phyloP scores from a whole-genome alignment of 2,329 filamentous ascomycete species.

The Colletotrichum liaoningense region DNA sequence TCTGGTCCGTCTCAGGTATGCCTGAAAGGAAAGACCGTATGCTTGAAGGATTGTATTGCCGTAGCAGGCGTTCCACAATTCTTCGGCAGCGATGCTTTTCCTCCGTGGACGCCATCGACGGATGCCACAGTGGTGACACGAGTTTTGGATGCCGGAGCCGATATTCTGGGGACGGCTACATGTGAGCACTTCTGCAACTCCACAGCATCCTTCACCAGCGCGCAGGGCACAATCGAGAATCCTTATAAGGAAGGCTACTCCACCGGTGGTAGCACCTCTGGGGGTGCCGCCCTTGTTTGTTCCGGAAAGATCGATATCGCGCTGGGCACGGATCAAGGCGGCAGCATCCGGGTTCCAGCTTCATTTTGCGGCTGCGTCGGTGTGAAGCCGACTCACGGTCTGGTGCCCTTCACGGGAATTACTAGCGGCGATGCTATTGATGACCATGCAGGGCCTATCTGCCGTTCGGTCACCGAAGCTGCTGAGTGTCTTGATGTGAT shows the following conservation, averaged over 20 bases:
- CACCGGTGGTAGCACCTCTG: slow-evolving; percentile 61
- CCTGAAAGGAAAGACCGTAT: slow-evolving; percentile 58
- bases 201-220: slow-evolving; percentile 58
- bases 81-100: slow-evolving; percentile 61
- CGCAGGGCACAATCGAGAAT: slow-evolving; percentile 59
- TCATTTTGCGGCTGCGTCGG: slow-evolving; percentile 54
- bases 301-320: slow-evolving; percentile 55
- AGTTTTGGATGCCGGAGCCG: slow-evolving; percentile 60
- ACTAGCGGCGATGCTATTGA: slow-evolving; percentile 60
- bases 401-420: slow-evolving; percentile 63
- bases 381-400: slow-evolving; percentile 62
- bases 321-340: slow-evolving; percentile 61
- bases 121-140: slow-evolving; percentile 66
- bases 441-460: slow-evolving; percentile 61
- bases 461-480: slow-evolving; percentile 51
- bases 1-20: slow-evolving; percentile 6
- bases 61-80: slow-evolving; percentile 66
- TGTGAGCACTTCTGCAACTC: slow-evolving; percentile 67
- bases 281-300: slow-evolving; percentile 58
- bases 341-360: slow-evolving; percentile 58
- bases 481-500: slow-evolving; percentile 57
- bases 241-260: slow-evolving; percentile 57
- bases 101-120: slow-evolving; percentile 60
- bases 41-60: slow-evolving; percentile 66
- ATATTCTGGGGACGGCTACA: slow-evolving; percentile 60